phyloP scores from a whole-genome alignment of 306 rosid genomes.

The Quercus dentata region DNA sequence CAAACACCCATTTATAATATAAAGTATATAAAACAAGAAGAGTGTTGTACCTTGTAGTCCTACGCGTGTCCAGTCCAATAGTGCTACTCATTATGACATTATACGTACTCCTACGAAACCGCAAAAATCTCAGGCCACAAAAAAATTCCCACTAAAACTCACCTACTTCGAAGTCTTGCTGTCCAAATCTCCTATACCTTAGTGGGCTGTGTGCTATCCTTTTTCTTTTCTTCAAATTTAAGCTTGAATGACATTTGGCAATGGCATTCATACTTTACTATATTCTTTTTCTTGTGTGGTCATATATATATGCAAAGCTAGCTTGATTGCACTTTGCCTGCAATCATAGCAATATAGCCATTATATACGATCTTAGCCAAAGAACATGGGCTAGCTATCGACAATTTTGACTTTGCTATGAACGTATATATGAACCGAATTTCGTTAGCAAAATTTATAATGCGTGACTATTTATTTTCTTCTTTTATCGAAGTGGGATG shows the following conservation, averaged over 20 bases:
- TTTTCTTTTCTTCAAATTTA: constrained; percentile 25
- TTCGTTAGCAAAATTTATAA: too few species aligned
- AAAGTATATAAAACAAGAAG: too few species aligned
- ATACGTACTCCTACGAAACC: too few species aligned
- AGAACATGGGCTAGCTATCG: neutral
- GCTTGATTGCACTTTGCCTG: constrained; percentile 24
- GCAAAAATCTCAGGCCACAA: too few species aligned
- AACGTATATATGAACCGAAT: neutral
- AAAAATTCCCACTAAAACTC: neutral
- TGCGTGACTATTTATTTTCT: too few species aligned
- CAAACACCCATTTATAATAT: too few species aligned
- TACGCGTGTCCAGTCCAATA: too few species aligned
- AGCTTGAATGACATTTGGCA: constrained; percentile 40
- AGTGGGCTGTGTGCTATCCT: constrained; percentile 15
- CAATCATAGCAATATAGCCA: constrained; percentile 19
- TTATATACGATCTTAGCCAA: neutral
- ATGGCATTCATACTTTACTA: neutral
- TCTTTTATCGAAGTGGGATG: too few species aligned
- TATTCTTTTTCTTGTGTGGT: neutral
- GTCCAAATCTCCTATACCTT: neutral
- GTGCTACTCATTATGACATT: too few species aligned
- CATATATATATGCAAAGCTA: neutral
- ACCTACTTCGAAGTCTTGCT: neutral
- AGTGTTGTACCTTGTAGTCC: too few species aligned
- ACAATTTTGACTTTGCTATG: neutral